phyloP scores from a whole-genome alignment of 129 eudicot species.

The Smallanthus sonchifolius region DNA sequence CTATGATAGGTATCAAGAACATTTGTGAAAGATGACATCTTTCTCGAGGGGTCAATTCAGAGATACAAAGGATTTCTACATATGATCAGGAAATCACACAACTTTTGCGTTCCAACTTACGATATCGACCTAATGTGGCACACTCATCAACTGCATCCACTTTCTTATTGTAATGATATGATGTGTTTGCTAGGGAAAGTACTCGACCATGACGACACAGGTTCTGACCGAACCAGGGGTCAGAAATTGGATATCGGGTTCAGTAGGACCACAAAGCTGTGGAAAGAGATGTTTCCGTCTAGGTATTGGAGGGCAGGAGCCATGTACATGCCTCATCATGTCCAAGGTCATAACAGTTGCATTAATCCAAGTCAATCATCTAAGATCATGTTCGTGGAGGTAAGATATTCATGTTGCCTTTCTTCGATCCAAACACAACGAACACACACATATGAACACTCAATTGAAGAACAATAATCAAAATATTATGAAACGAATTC shows the following conservation, averaged over 20 bases:
- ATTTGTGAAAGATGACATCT: constrained; percentile 23
- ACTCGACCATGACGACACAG: constrained; percentile 40
- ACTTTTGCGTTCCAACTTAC: constrained; percentile 50
- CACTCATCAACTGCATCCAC: constrained; percentile 39
- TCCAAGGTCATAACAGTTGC: background rate
- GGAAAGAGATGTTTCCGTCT: constrained; percentile 30
- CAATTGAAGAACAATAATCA: no score
- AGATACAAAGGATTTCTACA: constrained; percentile 55
- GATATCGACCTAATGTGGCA: constrained; percentile 55
- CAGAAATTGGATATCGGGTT: constrained; percentile 38
- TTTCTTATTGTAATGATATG: constrained; percentile 27
- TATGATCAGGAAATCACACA: constrained; percentile 25
- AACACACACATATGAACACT: no score
- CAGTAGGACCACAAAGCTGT: constrained; percentile 32
- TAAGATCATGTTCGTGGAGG: constrained; percentile 21
- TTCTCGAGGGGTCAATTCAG: constrained; percentile 31
- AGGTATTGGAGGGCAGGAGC: constrained; percentile 52
- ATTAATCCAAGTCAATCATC: background rate
- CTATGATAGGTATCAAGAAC: constrained; percentile 33
- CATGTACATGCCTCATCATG: constrained; percentile 19
- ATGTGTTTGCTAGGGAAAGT: constrained; percentile 27
- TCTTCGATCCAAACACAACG: no score
- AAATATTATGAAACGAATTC: no score
- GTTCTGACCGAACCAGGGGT: constrained; percentile 31
- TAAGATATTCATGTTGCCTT: background rate